A percentile compares a stretch with the other conserved stretches of the same genome.
Conservation (phyloP, 495 filamentous ascomycete genomes). For the Zalerion maritima region DNA sequence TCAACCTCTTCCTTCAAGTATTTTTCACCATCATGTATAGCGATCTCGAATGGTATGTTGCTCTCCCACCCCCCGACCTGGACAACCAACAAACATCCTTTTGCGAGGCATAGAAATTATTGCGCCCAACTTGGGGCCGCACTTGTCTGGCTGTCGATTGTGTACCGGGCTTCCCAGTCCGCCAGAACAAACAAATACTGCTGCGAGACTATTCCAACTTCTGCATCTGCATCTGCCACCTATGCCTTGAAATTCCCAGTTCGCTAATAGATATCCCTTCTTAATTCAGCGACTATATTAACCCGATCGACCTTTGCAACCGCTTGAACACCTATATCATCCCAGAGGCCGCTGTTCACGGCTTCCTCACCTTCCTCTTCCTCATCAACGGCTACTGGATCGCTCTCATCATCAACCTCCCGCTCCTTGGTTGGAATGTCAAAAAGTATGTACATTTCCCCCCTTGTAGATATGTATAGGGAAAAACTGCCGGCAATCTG, state of each 20-base stretch:
- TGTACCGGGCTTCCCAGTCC: too few relatives aligned
- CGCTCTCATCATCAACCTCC: constrained; percentile 80
- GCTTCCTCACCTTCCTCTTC: constrained; percentile 85
- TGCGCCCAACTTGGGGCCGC: too few relatives aligned
- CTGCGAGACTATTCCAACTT: constrained; percentile 3
- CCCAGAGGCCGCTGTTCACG: constrained; percentile 95
- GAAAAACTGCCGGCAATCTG: not conserved
- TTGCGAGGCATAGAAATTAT: too few relatives aligned
- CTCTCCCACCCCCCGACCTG: constrained; percentile 1
- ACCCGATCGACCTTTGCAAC: constrained; percentile 99
- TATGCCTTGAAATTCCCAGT: constrained; percentile 12
- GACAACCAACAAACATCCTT: too few relatives aligned
- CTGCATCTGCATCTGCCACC: constrained; percentile 4
- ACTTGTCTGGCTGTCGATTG: too few relatives aligned
- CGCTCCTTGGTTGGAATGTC: constrained; percentile 81
- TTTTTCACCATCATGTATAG: constrained; percentile 99
- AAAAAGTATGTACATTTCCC: constrained; percentile 63
- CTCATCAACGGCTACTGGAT: constrained; percentile 99
- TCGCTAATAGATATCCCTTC: constrained; percentile 11
- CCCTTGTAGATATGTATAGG: not conserved
- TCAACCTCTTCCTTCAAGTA: constrained; percentile 98
- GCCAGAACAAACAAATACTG: too few relatives aligned
- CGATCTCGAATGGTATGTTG: constrained; percentile 91
- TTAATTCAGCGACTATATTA: constrained; percentile 83
- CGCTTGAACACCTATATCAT: constrained; percentile 99